Base-by-base conservation (phyloP, 805 yeast genomes). In the Wilhelminamyces savonicus region DNA sequence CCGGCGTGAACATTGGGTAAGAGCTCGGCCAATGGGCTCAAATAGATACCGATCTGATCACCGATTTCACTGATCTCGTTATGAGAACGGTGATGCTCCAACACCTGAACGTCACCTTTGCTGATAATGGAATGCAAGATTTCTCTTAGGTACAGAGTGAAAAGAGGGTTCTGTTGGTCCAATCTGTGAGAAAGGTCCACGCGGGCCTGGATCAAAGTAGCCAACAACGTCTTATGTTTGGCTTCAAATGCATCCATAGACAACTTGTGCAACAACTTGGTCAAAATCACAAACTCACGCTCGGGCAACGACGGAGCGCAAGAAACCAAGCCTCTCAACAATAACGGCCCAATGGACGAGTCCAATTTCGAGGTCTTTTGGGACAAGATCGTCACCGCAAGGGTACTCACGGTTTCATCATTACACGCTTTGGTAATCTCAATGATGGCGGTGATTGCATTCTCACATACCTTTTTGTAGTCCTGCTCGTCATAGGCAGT, bases 21-120 rank as follows among this genome's bases (percentile, higher is more conserved):
- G 23, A 88, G 56, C 15, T 64, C 66, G 0, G 97, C 92, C 36
- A 90, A 65, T 0, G 96, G 95, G 23, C 65, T 69, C 32, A 92
- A 63, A 39, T 74, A 72, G 9, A 68, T 53, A 1, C 74, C 73
- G 37, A 77, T 87, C 54, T 74, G 82, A 34, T 63, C 69, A n/a
- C 78, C 95, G 53, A 74, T 78, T 28, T 70, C 74, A 18, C 78
- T 66, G 23, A 83, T 80, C 38, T 79, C 88, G 32, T 66, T 67
- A 43, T 80, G 87, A 2, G 94, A 71, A 46, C 94, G 72, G 47
- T 84, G 94, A 42, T 81, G 88, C 34, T 81, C 92, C 26, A 74
- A 71, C 22, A 61, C 72, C 41, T 74, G 82, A 14, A 77, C 82
- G 41, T 87, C 95, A 27, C 96, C 97, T 43, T 78, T 76, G 20